Evolutionary conservation across 2,329 filamentous ascomycete genomes (phyloP).

Genomic region (Colletotrichum coccodes): DNA sequence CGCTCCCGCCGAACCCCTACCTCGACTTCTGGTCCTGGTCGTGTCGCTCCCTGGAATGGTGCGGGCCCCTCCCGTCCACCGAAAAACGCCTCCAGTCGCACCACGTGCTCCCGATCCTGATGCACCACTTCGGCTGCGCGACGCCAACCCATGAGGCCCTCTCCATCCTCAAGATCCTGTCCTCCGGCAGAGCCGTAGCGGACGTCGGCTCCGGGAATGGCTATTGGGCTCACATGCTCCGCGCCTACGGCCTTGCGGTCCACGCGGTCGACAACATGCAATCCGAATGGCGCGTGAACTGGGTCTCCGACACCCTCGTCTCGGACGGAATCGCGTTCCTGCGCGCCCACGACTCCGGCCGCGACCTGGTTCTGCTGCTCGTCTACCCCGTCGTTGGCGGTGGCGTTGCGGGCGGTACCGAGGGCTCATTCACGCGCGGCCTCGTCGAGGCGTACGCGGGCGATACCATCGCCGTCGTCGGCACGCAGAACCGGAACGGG

Average conservation of each 20-base stretch:
- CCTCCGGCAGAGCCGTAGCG: conserved; percentile 63
- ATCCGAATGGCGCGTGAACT: conserved; percentile 74
- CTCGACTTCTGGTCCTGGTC: conserved; percentile 75
- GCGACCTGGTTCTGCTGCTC: conserved; percentile 70
- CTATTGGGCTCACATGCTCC: conserved; percentile 80
- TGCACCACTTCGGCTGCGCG: conserved; percentile 83
- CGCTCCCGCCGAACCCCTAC: conserved; percentile 67
- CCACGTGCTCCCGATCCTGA: conserved; percentile 77
- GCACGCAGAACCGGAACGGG: conserved; percentile 79
- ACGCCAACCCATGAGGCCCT: conserved; percentile 76
- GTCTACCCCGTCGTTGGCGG: conserved; percentile 79
- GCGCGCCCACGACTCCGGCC: conserved; percentile 56
- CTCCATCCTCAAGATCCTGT: conserved; percentile 66
- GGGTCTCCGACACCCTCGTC: conserved; percentile 74
- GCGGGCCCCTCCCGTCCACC: conserved; percentile 65
- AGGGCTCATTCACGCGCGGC: conserved; percentile 71
- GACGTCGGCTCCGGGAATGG: conserved; percentile 79
- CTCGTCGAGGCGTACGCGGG: conserved; percentile 71
- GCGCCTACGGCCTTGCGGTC: conserved; percentile 64
- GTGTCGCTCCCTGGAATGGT: conserved; percentile 72
- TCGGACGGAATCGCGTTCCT: conserved; percentile 71
- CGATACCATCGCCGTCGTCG: conserved; percentile 75
- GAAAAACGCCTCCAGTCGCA: conserved; percentile 66
- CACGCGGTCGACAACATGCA: conserved; percentile 74
- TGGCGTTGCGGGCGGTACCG: conserved; percentile 70